These are phyloP conservation scores for Neurospora sp. DNA, from an alignment of 495 filamentous ascomycete species.

Conservation along the genomic window DNA sequence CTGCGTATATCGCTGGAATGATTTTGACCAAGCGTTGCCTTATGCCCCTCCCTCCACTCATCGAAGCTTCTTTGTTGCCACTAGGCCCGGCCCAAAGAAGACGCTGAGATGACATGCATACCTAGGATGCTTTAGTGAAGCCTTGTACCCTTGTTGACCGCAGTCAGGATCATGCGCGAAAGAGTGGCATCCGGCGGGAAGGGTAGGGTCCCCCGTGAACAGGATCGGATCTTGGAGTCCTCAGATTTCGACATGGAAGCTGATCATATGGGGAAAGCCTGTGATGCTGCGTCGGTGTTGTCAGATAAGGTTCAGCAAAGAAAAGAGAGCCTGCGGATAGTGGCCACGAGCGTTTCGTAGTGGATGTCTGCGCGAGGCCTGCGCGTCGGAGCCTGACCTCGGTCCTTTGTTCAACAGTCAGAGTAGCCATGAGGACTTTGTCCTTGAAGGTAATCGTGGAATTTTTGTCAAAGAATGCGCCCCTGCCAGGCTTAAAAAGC, in stretches of 20 bases:
- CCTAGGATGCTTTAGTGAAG: neutral
- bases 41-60: slow-evolving; percentile 4
- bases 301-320: neutral
- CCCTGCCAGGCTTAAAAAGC: slow-evolving; percentile 10
- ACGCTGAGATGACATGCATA: slow-evolving; percentile 4
- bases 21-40: neutral
- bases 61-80: slow-evolving; percentile 13
- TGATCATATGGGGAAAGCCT: slow-evolving; percentile 13
- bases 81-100: neutral
- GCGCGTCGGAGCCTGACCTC: neutral
- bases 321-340: neutral
- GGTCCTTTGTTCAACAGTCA: neutral
- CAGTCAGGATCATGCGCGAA: slow-evolving; percentile 19
- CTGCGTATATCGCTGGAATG: slow-evolving; percentile 1
- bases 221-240: slow-evolving; percentile 25
- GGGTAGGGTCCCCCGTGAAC: slow-evolving; percentile 19
- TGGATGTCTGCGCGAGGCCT: neutral
- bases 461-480: slow-evolving; percentile 12
- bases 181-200: slow-evolving; percentile 26
- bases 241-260: slow-evolving; percentile 22
- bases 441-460: slow-evolving; percentile 2
- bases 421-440: slow-evolving; percentile 9
- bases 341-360: neutral
- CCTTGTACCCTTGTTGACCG: slow-evolving; percentile 17
- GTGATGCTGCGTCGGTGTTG: neutral